Base-by-base conservation (phyloP, 805 yeast species). In the Clavispora fructus region DNA sequence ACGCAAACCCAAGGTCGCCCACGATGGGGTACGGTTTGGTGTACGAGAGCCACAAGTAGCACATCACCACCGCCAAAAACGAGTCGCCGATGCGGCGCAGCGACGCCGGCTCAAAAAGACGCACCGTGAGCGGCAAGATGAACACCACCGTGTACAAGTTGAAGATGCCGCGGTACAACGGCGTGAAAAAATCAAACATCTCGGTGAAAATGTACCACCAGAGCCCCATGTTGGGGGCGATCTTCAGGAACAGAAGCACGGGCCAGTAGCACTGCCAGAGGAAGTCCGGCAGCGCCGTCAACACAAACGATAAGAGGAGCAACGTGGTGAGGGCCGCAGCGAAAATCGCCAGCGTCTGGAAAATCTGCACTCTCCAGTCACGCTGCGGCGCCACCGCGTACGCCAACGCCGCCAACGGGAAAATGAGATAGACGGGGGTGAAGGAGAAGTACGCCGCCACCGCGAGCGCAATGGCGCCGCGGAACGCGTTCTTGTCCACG, bases 151-250 rank as follows among this genome's bases (percentile, higher is more conserved):
- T 65, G 65, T 83, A 89, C 40, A 91, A 58, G 58, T 90, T 91
- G 79, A 91, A 94, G 17, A 90, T 83, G 10, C 89, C 82, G 35
- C 83, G 68, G 71, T 87, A 94, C 59, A 94, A 90, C 17, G 87
- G 82, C 27, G 84, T 77, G 73, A 92, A 94, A 60, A 82, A 86
- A 45, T 85, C 94, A 67, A 94, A 94, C 80, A 94, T 87, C 65
- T 94, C 99, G 37, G 92, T 86, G 71, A 94, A 94, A 57, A 91
- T 82, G 69, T 94, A 94, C 99, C 99, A 94, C 99, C 99, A 94
- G 17, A 94, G 71, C 0, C 99, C 99, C 53, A 94, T 64, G 65
- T 94, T 94, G 26, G 99, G 99, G 6, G 83, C 74, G 50, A 90
- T 79, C 52, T 88, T 91, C 33, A 74, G 74, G 56, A 87, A 83